Percentiles rank a stretch among this genome's conserved stretches.
phyloP scores from a whole-genome alignment of 2,329 filamentous ascomycete genomes.

The Colletotrichum chrysophilum region DNA sequence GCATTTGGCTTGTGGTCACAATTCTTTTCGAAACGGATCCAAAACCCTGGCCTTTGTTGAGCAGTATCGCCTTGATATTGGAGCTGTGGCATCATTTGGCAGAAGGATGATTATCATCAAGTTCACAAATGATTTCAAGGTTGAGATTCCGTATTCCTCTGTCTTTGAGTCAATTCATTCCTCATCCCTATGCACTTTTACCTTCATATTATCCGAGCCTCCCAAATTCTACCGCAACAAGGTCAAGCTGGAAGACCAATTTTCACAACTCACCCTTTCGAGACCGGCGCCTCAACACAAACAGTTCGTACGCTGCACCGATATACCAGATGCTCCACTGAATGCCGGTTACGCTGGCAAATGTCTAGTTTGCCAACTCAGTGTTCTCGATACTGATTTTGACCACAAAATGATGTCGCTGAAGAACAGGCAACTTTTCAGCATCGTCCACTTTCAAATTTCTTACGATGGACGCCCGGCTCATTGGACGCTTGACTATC shows the following conservation, averaged over 20 bases:
- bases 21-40: slow-evolving; percentile 39
- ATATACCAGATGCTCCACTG: slow-evolving; percentile 26
- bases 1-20: slow-evolving; percentile 49
- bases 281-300: not conserved
- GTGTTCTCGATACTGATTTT: slow-evolving; percentile 30
- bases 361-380: slow-evolving; percentile 51
- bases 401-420: slow-evolving; percentile 11
- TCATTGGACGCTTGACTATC: slow-evolving; percentile 17
- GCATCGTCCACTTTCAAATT: slow-evolving; percentile 22
- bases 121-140: slow-evolving; percentile 21
- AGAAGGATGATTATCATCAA: slow-evolving; percentile 46
- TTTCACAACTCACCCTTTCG: not conserved
- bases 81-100: slow-evolving; percentile 45
- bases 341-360: slow-evolving; percentile 41
- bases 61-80: slow-evolving; percentile 41
- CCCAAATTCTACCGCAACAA: slow-evolving; percentile 50
- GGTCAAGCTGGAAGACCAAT: not conserved
- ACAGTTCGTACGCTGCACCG: not conserved
- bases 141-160: slow-evolving; percentile 51
- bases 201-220: slow-evolving; percentile 55
- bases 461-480: not conserved
- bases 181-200: slow-evolving; percentile 41
- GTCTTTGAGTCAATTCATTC: slow-evolving; percentile 50
- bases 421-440: slow-evolving; percentile 28
- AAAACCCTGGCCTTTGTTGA: slow-evolving; percentile 46